Evolutionary conservation across 106 monocot genomes (phyloP).

Genomic region (Ottelia alismoides): DNA sequence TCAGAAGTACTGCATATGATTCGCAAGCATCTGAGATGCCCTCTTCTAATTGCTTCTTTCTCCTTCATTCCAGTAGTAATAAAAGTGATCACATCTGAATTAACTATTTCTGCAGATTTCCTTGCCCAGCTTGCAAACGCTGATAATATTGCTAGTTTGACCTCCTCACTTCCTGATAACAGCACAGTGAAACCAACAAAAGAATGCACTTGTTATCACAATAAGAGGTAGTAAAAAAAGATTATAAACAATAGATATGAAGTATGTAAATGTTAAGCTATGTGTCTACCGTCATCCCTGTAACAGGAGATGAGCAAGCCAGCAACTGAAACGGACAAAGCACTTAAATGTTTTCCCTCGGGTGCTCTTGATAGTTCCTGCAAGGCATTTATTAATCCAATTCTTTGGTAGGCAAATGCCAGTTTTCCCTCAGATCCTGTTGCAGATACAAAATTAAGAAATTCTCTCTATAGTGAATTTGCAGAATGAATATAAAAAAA

Average conservation of each 20-base stretch:
- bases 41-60: conserved; percentile 76
- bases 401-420: conserved; percentile 71
- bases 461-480: background rate
- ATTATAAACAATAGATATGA: too few species aligned
- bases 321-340: conserved; percentile 44
- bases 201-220: background rate
- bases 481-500: too few species aligned
- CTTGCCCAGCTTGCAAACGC: conserved; percentile 68
- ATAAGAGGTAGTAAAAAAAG: too few species aligned
- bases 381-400: conserved; percentile 79
- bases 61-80: conserved; percentile 70
- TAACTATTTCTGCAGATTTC: conserved; percentile 48
- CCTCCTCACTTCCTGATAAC: conserved; percentile 83
- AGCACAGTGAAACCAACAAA: background rate
- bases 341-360: conserved; percentile 52
- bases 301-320: conserved; percentile 69
- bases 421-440: conserved; percentile 95
- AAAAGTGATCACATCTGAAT: conserved; percentile 67
- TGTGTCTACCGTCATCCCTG: conserved; percentile 73
- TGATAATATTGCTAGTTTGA: conserved; percentile 71
- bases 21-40: conserved; percentile 67
- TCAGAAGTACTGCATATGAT: conserved; percentile 66
- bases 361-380: conserved; percentile 65
- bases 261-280: too few species aligned
- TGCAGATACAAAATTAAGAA: background rate